Base-by-base conservation (phyloP, 2,329 filamentous ascomycete genomes). In the Colletotrichum sidae region DNA sequence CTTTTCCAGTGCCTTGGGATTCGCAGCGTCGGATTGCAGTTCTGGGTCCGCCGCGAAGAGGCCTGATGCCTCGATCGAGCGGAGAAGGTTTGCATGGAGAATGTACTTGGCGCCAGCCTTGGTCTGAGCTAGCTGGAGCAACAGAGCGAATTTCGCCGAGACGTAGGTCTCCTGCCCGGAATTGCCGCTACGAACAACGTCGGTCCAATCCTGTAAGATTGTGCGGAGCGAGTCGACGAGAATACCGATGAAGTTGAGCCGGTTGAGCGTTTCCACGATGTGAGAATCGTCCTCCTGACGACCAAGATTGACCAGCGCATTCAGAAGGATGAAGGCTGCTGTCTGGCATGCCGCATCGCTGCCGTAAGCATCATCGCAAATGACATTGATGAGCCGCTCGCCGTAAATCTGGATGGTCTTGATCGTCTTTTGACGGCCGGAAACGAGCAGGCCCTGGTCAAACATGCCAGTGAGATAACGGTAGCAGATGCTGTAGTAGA, bases 291-390 rank as follows among this genome's bases (percentile, higher is more conserved):
- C 85, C 72, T 95, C 91, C 41, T 88, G 84, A 58, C 88, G 88
- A 50, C 91, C 91, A 56, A 97, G 81, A 47, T 88, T 87, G 38
- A 96, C 89, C 12, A 98, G 79, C 1, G 91, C 87, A 58, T 92
- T 90, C 39, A 99, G 83, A n/a, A 98, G 84, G 42, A 97, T 86
- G 47, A 98, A 83, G 10, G 96, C 94, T 1, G 95, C 91, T 4
- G 96, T 89, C 73, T 96, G 92, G 76, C 93, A 96, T 11, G 85
- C 87, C 42, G 92, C 86, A 72, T 95, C 91, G 44, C 94, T 93
- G 65, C 91, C 90, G 75, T 94, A 95, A 17, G 94, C 94, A 79
- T 99, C 96, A 73, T 99, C 96, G 74, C 94, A 97, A 47, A 97
- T 84, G 34, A 93, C 89, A 71, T 95, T 93, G 66, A 98, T 86